These are phyloP conservation scores for Apophysomyces elegans DNA, from an alignment of 371 early-diverging fungal genomes.

Conservation along the genomic window DNA sequence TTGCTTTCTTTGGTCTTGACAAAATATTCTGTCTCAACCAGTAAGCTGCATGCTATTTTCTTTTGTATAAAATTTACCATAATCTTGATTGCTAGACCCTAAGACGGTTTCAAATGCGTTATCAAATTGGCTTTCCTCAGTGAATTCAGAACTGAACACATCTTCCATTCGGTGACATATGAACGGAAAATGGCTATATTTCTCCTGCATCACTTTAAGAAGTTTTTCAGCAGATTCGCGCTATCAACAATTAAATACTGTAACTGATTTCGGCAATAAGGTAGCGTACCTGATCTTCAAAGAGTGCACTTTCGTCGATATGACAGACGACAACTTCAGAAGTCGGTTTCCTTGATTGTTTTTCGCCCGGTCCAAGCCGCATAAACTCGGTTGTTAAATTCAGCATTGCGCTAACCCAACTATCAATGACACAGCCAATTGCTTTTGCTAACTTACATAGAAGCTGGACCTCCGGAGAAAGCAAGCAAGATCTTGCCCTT, in stretches of 20 bases:
- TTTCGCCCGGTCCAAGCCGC: constrained; percentile 49
- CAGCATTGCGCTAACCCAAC: constrained; percentile 54
- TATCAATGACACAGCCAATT: not conserved
- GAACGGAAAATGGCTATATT: constrained; percentile 34
- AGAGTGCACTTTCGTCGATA: constrained; percentile 72
- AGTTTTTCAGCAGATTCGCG: constrained; percentile 26
- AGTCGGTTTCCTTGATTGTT: constrained; percentile 57
- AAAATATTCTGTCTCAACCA: constrained; percentile 25
- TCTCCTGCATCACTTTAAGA: constrained; percentile 32
- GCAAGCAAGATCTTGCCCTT: constrained; percentile 71
- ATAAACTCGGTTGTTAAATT: constrained; percentile 65
- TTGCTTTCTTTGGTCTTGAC: constrained; percentile 22
- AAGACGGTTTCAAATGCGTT: constrained; percentile 26
- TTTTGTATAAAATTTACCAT: constrained; percentile 17
- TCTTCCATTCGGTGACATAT: constrained; percentile 36
- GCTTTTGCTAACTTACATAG: constrained; percentile 55
- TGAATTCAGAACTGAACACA: constrained; percentile 34
- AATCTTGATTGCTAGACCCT: constrained; percentile 28
- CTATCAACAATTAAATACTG: not conserved
- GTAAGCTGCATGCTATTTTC: not conserved
- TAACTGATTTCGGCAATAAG: not conserved
- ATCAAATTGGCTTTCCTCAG: constrained; percentile 19
- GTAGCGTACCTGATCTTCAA: constrained; percentile 37
- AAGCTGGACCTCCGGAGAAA: constrained; percentile 86
- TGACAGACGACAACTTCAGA: constrained; percentile 68